Conservation (phyloP, 768 basidiomycete genomes). For the Phaffia tasmanica region DNA sequence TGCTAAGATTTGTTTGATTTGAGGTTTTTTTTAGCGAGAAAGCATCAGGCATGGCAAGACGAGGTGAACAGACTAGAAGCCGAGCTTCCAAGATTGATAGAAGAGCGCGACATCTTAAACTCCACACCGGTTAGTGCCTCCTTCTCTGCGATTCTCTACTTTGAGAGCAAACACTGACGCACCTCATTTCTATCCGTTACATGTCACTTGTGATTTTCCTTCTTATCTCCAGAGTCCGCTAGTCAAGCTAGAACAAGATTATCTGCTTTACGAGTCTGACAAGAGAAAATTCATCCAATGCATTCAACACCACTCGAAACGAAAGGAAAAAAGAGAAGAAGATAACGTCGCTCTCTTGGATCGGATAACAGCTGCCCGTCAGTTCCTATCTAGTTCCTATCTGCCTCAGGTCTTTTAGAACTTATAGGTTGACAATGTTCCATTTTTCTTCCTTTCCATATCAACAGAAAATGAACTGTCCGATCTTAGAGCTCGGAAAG, state of each 20-base stretch:
- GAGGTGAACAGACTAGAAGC: too few relatives aligned
- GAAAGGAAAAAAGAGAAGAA: constrained; percentile 19
- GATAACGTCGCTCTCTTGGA: constrained; percentile 24
- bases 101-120: neutral
- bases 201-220: constrained; percentile 1
- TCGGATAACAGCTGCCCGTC: constrained; percentile 18
- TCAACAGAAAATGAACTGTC: constrained; percentile 51
- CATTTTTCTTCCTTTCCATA: neutral
- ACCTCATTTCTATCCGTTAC: neutral
- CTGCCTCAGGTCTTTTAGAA: neutral
- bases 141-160: neutral
- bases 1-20: neutral
- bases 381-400: neutral
- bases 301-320: constrained; percentile 39
- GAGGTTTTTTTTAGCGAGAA: neutral
- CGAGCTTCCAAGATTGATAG: too few relatives aligned
- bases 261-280: constrained; percentile 57
- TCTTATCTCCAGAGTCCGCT: constrained; percentile 49
- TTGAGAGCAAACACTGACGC: neutral
- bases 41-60: neutral
- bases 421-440: neutral
- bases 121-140: constrained; percentile 7
- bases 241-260: constrained; percentile 52
- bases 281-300: constrained; percentile 36
- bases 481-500: constrained; percentile 54